Base-by-base conservation (phyloP, 306 rosid species). In the Glycine soja region DNA sequence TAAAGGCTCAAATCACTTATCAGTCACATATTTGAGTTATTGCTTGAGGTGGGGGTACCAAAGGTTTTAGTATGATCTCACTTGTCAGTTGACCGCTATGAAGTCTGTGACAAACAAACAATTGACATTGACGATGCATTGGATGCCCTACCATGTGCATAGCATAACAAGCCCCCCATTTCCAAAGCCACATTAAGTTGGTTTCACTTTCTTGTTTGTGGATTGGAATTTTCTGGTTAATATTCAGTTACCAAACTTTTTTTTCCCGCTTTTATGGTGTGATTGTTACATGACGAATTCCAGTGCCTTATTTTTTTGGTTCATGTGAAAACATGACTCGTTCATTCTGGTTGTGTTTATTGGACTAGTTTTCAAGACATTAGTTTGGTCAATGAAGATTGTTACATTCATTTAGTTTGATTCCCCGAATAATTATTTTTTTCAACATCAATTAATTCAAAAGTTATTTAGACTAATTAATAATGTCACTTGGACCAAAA, bases 41-140 rank as follows among this genome's bases (percentile, higher is more conserved):
- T 72, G 76, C 7, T 54, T 32, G 4, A 11, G 18, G 5, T 53
- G 7, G 77, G 34, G 78, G 13, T 8, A 40, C 24, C 78, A 57
- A 56, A 74, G 42, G 19, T 57, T 74, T 40, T 12, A n/a, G 53
- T 74, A 42, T 10, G 54, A 42, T 74, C 54, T 54, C 68, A 73
- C 51, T 53, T 52, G 65, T 56, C 78, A 54, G 67, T 34, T 53
- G 15, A 59, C 42, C 42, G 42, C 5, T 38, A 58, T 58, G 0
- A 58, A 32, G 16, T 62, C 4, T 62, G 4, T 32, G 43, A 30
- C 43, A 62, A 30, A 30, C 14, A 59, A 59, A 24, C 65, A 72
- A 6, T 14, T 36, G 64, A 72, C 63, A 72, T 5, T 36, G 77
- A 52, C 63, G 1, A 36, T n/a, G 9, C 64, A 15, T 36, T 52